Percentiles rank a stretch among this genome's conserved stretches.
phyloP scores from a whole-genome alignment of 768 basidiomycete species.

The Serendipita vermifera region DNA sequence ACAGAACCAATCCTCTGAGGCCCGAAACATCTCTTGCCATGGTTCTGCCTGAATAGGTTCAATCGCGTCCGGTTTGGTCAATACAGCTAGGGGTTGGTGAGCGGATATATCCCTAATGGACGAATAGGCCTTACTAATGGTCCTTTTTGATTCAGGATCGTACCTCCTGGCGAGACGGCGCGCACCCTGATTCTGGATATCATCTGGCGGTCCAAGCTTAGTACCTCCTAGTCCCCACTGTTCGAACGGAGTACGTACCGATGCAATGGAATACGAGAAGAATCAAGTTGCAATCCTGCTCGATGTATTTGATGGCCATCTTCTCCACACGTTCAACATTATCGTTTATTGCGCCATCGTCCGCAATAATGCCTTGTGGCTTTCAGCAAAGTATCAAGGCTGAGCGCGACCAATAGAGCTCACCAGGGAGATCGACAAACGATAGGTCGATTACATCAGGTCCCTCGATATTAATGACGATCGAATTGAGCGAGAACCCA shows the following conservation, averaged over 20 bases:
- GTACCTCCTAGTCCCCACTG: not conserved
- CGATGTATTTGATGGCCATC: not conserved
- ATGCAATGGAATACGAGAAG: not conserved
- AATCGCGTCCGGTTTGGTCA: not conserved
- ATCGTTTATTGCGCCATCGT: not conserved
- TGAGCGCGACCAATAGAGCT: not conserved
- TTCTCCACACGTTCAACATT: not conserved
- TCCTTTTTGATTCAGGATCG: not conserved
- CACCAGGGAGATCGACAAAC: constrained; percentile 2
- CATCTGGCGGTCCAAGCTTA: not conserved
- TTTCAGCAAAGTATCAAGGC: too few relatives aligned
- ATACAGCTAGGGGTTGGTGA: not conserved
- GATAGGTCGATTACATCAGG: constrained; percentile 8
- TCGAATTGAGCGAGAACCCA: not conserved
- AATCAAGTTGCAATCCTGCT: not conserved
- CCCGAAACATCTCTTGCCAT: not conserved
- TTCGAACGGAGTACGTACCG: not conserved
- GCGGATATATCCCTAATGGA: not conserved
- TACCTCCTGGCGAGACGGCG: not conserved
- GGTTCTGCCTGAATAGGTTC: not conserved
- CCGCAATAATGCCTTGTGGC: not conserved
- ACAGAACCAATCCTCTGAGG: not conserved
- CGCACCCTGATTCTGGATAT: not conserved
- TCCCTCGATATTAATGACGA: not conserved
- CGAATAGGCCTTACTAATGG: not conserved